Conservation (phyloP, 257 asterid genomes). For the Dorcoceras hygrometricum region DNA sequence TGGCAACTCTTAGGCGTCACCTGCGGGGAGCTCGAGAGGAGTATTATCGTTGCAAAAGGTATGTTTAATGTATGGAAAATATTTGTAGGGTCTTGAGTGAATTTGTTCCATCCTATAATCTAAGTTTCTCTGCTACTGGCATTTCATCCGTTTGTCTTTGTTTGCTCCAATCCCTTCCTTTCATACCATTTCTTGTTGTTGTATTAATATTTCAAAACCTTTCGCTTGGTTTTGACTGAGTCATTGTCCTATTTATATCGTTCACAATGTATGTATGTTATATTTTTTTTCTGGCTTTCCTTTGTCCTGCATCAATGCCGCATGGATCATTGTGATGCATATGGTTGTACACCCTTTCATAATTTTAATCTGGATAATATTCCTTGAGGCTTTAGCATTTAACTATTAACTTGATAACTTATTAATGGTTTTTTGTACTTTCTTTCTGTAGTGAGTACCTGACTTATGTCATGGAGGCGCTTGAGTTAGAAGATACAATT, state of each 20-base stretch:
- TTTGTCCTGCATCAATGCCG: slow-evolving; percentile 7
- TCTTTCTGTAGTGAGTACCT: slow-evolving; percentile 77
- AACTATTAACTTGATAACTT: slow-evolving; percentile 12
- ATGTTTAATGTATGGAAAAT: slow-evolving; percentile 16
- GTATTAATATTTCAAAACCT: neutral
- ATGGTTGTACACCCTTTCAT: slow-evolving; percentile 11
- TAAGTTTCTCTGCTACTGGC: slow-evolving; percentile 16
- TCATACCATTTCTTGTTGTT: slow-evolving; percentile 3
- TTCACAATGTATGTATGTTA: neutral
- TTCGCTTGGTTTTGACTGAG: slow-evolving; percentile 1
- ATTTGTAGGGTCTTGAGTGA: slow-evolving; percentile 21
- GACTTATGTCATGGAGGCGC: slow-evolving; percentile 91
- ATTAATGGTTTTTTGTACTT: slow-evolving; percentile 16
- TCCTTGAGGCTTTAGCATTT: slow-evolving; percentile 2
- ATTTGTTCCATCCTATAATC: slow-evolving; percentile 10
- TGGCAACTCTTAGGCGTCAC: slow-evolving; percentile 96
- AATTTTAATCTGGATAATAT: slow-evolving; percentile 19
- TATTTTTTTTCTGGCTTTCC: neutral
- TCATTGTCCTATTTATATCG: neutral
- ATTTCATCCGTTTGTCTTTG: slow-evolving; percentile 8
- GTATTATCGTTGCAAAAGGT: slow-evolving; percentile 95
- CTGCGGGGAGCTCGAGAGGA: slow-evolving; percentile 94
- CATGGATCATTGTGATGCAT: slow-evolving; percentile 6
- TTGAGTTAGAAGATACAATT: slow-evolving; percentile 91
- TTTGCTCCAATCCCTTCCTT: slow-evolving; percentile 17